Conservation (phyloP, 2,329 filamentous ascomycete species). For the Microcera coccophila region DNA sequence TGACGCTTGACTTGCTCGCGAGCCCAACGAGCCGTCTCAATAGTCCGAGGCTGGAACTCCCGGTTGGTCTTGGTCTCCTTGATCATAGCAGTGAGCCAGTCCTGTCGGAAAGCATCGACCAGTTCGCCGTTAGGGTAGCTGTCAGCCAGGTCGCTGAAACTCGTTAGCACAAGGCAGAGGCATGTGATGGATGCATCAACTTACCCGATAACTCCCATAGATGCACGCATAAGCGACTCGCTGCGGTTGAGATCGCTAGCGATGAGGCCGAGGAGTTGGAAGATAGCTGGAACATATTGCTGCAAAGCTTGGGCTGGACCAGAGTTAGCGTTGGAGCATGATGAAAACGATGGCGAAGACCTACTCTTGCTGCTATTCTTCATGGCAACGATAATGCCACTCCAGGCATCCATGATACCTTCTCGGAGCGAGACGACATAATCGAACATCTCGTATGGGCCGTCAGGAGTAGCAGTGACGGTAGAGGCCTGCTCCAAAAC, state of each 20-base stretch:
- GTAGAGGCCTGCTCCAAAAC: constrained; percentile 89
- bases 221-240: constrained; percentile 85
- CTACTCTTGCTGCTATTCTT: constrained; percentile 74
- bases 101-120: constrained; percentile 76
- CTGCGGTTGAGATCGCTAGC: constrained; percentile 81
- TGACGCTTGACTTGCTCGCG: constrained; percentile 97
- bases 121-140: constrained; percentile 90
- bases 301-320: constrained; percentile 62
- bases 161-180: constrained; percentile 11
- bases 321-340: constrained; percentile 24
- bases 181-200: constrained; percentile 28
- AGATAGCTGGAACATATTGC: constrained; percentile 79
- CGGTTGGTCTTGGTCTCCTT: constrained; percentile 88
- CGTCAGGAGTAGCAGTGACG: constrained; percentile 73
- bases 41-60: constrained; percentile 78
- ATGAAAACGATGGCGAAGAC: constrained; percentile 27
- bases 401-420: constrained; percentile 99
- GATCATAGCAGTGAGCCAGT: constrained; percentile 86
- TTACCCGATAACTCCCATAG: constrained; percentile 96
- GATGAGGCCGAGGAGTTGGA: constrained; percentile 78
- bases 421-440: constrained; percentile 93
- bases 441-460: constrained; percentile 92
- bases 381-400: constrained; percentile 92
- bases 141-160: constrained; percentile 78
- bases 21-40: constrained; percentile 95